A percentile compares a stretch with the other conserved stretches of the same genome.
phyloP scores from a whole-genome alignment of 177 flowering plant species.

The Vitis hybrid region DNA sequence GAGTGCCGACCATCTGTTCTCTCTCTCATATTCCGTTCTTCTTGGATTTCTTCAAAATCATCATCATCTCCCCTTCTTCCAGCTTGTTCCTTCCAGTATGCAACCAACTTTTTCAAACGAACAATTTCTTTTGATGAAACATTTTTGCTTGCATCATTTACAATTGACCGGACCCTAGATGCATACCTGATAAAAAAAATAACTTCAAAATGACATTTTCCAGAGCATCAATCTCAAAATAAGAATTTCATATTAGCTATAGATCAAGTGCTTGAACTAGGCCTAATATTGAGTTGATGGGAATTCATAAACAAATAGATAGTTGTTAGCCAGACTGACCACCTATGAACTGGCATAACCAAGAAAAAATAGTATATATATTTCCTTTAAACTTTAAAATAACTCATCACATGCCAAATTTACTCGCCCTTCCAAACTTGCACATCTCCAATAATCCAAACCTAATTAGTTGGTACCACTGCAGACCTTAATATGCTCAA shows the following conservation, averaged over 20 bases:
- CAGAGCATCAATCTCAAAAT: neutral
- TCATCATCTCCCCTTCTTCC: conserved; percentile 81
- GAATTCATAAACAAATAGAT: too few relatives aligned
- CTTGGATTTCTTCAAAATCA: conserved; percentile 85
- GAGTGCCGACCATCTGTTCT: conserved; percentile 49
- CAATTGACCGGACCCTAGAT: conserved; percentile 89
- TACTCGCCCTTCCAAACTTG: too few relatives aligned
- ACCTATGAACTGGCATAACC: too few relatives aligned
- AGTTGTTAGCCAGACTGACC: too few relatives aligned
- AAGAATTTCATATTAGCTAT: neutral
- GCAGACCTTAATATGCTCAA: too few relatives aligned
- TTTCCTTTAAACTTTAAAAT: too few relatives aligned
- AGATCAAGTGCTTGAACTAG: too few relatives aligned
- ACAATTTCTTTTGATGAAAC: conserved; percentile 86
- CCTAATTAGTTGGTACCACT: too few relatives aligned
- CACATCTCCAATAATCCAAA: too few relatives aligned
- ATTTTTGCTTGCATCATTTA: conserved; percentile 97
- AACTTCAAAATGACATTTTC: neutral
- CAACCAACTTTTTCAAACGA: conserved; percentile 78
- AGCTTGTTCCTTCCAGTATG: conserved; percentile 96
- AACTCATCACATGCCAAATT: too few relatives aligned
- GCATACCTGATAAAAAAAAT: conserved; percentile 71
- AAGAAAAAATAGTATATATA: too few relatives aligned
- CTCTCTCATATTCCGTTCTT: conserved; percentile 51
- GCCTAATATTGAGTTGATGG: too few relatives aligned